These are phyloP conservation scores for Chaetomium globosum DNA, from an alignment of 2,329 filamentous ascomycete species.

Conservation along the genomic window DNA sequence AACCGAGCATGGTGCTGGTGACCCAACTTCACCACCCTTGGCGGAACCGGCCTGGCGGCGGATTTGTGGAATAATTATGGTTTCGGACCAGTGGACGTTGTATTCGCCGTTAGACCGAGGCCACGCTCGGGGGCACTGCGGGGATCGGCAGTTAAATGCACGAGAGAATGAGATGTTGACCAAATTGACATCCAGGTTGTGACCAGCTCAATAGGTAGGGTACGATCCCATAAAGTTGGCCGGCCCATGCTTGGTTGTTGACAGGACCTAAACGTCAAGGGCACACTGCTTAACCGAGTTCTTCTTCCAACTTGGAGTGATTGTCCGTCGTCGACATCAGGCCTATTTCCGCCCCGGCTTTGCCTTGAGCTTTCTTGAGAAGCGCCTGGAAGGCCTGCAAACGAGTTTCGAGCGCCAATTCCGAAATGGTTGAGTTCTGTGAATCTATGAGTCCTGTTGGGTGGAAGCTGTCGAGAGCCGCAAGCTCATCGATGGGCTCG, in stretches of 20 bases:
- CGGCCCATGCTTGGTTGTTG: background rate
- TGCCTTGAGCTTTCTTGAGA: conserved; percentile 35
- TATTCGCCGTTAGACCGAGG: conserved; percentile 8
- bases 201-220: background rate
- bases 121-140: conserved; percentile 4
- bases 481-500: background rate
- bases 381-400: conserved; percentile 40
- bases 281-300: conserved; percentile 34
- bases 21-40: conserved; percentile 18
- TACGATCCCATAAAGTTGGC: background rate
- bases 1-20: conserved; percentile 3
- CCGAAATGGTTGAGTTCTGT: conserved; percentile 41
- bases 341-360: conserved; percentile 36
- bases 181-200: background rate
- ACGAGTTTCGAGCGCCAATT: conserved; percentile 38
- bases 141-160: conserved; percentile 26
- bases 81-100: conserved; percentile 14
- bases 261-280: background rate
- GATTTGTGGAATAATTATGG: conserved; percentile 33
- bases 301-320: conserved; percentile 43
- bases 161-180: background rate
- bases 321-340: conserved; percentile 47
- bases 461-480: conserved; percentile 30
- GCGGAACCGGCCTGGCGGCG: conserved; percentile 8
- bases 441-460: conserved; percentile 37